Conservation (phyloP, 352 stramenopile genomes). For the Phytophthora pluvialis region DNA sequence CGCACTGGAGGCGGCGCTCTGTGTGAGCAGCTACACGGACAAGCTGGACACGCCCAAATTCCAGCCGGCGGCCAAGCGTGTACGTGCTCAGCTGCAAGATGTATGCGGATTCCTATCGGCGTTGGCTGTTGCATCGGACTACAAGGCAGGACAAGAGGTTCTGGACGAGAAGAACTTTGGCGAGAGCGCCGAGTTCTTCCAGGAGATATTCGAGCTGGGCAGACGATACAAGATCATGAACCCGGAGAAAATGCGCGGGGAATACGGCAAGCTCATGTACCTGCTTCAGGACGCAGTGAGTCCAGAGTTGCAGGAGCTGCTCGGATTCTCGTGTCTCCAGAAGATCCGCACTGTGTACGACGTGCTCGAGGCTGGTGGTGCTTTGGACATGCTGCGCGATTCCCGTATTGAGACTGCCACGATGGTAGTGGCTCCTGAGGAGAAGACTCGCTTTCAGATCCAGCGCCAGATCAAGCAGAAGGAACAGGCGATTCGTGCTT, state of each 20-base stretch:
- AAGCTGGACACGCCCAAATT: slow-evolving; percentile 89
- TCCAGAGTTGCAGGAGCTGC: slow-evolving; percentile 80
- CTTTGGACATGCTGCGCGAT: slow-evolving; percentile 85
- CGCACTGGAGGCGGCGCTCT: slow-evolving; percentile 93
- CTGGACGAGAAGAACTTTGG: slow-evolving; percentile 91
- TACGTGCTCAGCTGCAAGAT: slow-evolving; percentile 91
- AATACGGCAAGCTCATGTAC: slow-evolving; percentile 97
- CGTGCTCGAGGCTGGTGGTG: slow-evolving; percentile 77
- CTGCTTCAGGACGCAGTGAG: slow-evolving; percentile 92
- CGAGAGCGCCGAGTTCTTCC: slow-evolving; percentile 90
- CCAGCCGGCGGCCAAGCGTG: slow-evolving; percentile 70
- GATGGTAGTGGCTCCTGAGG: slow-evolving; percentile 93
- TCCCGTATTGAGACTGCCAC: slow-evolving; percentile 93
- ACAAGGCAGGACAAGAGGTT: slow-evolving; percentile 85
- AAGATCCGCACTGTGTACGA: slow-evolving; percentile 93
- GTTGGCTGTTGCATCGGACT: slow-evolving; percentile 92
- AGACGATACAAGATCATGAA: slow-evolving; percentile 99
- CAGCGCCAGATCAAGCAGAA: slow-evolving; percentile 94
- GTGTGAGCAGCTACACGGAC: slow-evolving; percentile 94
- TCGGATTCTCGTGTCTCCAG: slow-evolving; percentile 84
- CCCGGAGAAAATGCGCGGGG: slow-evolving; percentile 96
- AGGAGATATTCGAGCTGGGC: slow-evolving; percentile 94
- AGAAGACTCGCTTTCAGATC: slow-evolving; percentile 90
- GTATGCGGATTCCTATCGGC: slow-evolving; percentile 92
- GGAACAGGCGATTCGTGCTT: slow-evolving; percentile 88